phyloP scores from a whole-genome alignment of 345 rosid species.

The Arabis alpina region DNA sequence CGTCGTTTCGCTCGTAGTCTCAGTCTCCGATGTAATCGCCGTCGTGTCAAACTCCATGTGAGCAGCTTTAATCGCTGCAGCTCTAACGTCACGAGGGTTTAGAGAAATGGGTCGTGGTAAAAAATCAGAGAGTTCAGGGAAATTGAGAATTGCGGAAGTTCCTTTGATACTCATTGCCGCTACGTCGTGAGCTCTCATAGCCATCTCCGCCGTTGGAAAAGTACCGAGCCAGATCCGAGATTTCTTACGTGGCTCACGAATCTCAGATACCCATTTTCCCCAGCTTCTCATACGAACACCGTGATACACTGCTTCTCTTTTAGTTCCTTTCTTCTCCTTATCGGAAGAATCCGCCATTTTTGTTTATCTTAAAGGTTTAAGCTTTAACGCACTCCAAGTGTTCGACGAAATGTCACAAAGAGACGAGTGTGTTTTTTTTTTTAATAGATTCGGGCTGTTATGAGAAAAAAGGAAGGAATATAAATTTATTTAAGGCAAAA shows the following conservation, averaged over 20 bases:
- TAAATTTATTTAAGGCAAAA: constrained; percentile 18
- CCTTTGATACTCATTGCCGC: constrained; percentile 93
- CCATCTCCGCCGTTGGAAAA: constrained; percentile 89
- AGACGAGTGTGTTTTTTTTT: background rate
- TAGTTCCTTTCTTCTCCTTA: constrained; percentile 39
- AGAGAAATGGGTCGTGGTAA: constrained; percentile 72
- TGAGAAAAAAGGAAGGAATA: background rate
- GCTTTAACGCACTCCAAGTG: constrained; percentile 18
- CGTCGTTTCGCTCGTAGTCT: constrained; percentile 16
- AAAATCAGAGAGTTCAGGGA: constrained; percentile 69
- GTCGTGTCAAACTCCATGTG: constrained; percentile 51
- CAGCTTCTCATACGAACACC: constrained; percentile 93
- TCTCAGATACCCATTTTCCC: constrained; percentile 99
- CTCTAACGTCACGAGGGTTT: constrained; percentile 83
- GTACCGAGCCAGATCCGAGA: constrained; percentile 97
- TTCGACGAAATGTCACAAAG: constrained; percentile 23
- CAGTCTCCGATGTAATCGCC: background rate
- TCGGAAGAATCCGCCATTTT: constrained; percentile 33
- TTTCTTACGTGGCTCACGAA: constrained; percentile 92
- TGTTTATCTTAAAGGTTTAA: background rate
- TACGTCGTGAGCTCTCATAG: constrained; percentile 97
- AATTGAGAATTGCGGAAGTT: constrained; percentile 76
- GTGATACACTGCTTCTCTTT: constrained; percentile 62
- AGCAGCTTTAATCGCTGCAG: constrained; percentile 94
- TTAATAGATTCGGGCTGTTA: background rate